These are phyloP conservation scores for Cryoendolithus antarcticus DNA, from an alignment of 2,329 filamentous ascomycete species.

Conservation along the genomic window DNA sequence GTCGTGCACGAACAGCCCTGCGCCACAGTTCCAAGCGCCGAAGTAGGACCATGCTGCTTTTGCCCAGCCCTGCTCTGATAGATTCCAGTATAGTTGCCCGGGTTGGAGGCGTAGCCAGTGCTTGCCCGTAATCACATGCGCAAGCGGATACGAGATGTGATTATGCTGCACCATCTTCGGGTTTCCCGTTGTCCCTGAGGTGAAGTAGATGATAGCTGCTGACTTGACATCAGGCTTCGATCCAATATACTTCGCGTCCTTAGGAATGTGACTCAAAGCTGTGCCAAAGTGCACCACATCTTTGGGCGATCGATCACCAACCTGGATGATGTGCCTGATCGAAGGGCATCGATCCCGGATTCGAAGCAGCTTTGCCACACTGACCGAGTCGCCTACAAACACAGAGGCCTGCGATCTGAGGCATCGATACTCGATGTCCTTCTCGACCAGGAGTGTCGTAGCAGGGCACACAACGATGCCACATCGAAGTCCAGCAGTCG, in stretches of 20 bases:
- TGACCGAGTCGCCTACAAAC: conserved; percentile 26
- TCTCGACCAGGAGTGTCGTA: conserved; percentile 26
- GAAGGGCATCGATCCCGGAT: conserved; percentile 21
- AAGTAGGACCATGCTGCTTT: conserved; percentile 32
- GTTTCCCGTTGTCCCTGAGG: conserved; percentile 28
- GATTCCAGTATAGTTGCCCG: conserved; percentile 27
- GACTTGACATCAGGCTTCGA: conserved; percentile 17
- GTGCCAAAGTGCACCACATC: conserved; percentile 18
- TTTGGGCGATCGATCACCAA: conserved; percentile 10
- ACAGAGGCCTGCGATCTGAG: conserved; percentile 23
- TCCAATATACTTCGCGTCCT: conserved; percentile 13
- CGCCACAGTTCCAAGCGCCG: conserved; percentile 29
- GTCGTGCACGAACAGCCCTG: conserved; percentile 30
- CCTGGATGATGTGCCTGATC: conserved; percentile 24
- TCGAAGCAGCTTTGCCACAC: conserved; percentile 23
- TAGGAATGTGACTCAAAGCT: conserved; percentile 16
- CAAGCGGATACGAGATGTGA: conserved; percentile 30
- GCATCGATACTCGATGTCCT: conserved; percentile 29
- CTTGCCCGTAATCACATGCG: conserved; percentile 27
- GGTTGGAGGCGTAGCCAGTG: conserved; percentile 26
- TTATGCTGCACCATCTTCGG: conserved; percentile 32
- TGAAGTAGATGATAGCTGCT: conserved; percentile 29
- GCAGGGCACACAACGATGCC: conserved; percentile 28
- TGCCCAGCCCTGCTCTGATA: conserved; percentile 32
- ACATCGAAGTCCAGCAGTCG: conserved; percentile 24